Base-by-base conservation (phyloP, 2,329 filamentous ascomycete species). In the Chrysoporthe austroafricana region DNA sequence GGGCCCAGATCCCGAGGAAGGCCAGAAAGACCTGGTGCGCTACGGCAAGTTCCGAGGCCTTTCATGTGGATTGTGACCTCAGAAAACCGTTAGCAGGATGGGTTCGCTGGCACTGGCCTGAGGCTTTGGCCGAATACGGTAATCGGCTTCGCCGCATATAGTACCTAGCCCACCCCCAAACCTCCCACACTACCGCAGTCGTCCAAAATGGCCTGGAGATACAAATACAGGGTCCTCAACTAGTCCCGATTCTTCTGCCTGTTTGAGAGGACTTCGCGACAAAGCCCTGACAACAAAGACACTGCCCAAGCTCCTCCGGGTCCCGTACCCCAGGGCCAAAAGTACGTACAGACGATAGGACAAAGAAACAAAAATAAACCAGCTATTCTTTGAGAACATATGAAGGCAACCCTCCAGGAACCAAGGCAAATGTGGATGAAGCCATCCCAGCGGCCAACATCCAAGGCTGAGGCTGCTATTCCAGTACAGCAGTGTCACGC, bases 291-390 rank as follows among this genome's bases (percentile, higher is more conserved):
- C 59, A 66, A 70, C 68, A 70, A 70, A 70, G 68, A 44, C 66
- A 66, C 16, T 63, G 62, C 62, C 60, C 43, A 43, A 66, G 52
- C 43, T 58, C 48, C 39, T 60, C 58, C 66, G 64, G 62, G 66
- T 66, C 57, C 52, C 62, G 66, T 63, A 67, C 52, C 68, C 68
- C 65, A 63, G 50, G 50, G 64, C 32, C 68, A 48, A 65, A 68
- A 69, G 65, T 66, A 66, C 66, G 42, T 43, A 56, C 62, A 48
- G 39, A 52, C 56, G 43, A 62, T 57, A 62, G 59, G 61, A 70
- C 70, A 72, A 72, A 70, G 69, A 63, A 70, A 58, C 70, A 68
- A 71, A 71, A 69, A 68, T 67, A 66, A 66, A 42, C 54, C 66
- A 54, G 48, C 43, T 63, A 63, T 62, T 52, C 68, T 70, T 68